Evolutionary conservation across 2,329 filamentous ascomycete species (phyloP).

Genomic region (Cephalotrichum gorgonifer): DNA sequence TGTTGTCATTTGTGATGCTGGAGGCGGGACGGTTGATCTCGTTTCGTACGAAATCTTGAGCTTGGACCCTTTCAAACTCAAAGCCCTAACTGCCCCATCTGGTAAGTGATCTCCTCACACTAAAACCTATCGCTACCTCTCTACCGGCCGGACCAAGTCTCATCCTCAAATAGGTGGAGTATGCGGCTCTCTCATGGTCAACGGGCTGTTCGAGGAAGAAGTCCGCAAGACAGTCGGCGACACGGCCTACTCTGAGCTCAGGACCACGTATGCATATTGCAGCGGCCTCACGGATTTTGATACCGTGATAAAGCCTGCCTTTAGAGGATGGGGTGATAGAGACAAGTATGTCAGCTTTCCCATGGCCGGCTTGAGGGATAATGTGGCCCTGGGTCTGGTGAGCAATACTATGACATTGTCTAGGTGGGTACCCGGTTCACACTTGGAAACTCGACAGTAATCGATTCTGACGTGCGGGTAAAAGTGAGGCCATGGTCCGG

Average conservation of each 20-base stretch:
- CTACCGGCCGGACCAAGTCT: neutral
- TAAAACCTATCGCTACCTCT: neutral
- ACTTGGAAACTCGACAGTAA: neutral
- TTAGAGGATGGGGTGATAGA: neutral
- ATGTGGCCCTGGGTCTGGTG: neutral
- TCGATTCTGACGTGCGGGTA: neutral
- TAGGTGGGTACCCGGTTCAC: neutral
- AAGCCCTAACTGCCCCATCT: neutral
- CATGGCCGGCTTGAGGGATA: neutral
- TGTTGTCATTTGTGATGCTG: neutral
- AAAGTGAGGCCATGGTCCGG: neutral
- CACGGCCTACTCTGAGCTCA: neutral
- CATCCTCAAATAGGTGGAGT: neutral
- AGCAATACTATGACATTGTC: neutral
- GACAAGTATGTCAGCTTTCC: constrained; percentile 1
- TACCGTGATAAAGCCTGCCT: neutral
- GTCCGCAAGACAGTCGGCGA: neutral
- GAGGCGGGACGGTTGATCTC: neutral
- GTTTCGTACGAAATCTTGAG: neutral
- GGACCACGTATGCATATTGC: neutral
- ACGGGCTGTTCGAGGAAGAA: neutral
- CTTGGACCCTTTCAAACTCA: neutral
- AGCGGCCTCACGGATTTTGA: neutral
- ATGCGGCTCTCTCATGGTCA: neutral
- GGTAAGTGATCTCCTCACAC: neutral